phyloP scores from a whole-genome alignment of 305 asterid species.

The Petunia hybrid region DNA sequence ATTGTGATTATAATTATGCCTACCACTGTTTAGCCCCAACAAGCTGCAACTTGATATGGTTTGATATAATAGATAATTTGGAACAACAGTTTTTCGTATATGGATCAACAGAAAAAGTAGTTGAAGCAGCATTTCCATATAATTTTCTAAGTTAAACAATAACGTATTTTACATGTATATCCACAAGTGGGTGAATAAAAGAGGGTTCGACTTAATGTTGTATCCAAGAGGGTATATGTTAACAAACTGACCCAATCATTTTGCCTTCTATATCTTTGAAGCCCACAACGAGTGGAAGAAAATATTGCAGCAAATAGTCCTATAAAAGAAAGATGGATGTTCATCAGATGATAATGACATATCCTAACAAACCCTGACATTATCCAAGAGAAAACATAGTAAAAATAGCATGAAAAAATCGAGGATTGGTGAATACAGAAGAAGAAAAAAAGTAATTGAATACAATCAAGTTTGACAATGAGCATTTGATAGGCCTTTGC shows the following conservation, averaged over 20 bases:
- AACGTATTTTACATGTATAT: background rate
- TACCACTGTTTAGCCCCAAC: slow-evolving; percentile 7
- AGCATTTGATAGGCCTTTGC: no score
- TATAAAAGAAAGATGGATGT: slow-evolving; percentile 33
- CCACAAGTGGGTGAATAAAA: slow-evolving; percentile 18
- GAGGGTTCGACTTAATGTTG: slow-evolving; percentile 27
- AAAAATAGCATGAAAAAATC: no score
- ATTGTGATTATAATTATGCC: background rate
- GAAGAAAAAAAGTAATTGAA: no score
- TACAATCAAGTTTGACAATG: no score
- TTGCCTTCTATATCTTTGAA: slow-evolving; percentile 69
- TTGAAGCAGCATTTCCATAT: background rate
- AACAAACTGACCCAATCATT: slow-evolving; percentile 78
- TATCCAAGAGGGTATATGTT: slow-evolving; percentile 13
- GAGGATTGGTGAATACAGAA: no score
- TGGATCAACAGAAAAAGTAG: background rate
- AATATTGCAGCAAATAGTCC: slow-evolving; percentile 77
- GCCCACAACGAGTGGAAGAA: slow-evolving; percentile 71
- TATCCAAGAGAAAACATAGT: no score
- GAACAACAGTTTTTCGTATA: background rate
- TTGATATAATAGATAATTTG: slow-evolving; percentile 8
- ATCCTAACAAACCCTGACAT: no score
- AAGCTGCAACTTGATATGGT: slow-evolving; percentile 19
- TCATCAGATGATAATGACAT: background rate
- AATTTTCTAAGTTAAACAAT: slow-evolving; percentile 9